Conservation (phyloP, 768 basidiomycete genomes). For the Psilocybe cyanescens region DNA sequence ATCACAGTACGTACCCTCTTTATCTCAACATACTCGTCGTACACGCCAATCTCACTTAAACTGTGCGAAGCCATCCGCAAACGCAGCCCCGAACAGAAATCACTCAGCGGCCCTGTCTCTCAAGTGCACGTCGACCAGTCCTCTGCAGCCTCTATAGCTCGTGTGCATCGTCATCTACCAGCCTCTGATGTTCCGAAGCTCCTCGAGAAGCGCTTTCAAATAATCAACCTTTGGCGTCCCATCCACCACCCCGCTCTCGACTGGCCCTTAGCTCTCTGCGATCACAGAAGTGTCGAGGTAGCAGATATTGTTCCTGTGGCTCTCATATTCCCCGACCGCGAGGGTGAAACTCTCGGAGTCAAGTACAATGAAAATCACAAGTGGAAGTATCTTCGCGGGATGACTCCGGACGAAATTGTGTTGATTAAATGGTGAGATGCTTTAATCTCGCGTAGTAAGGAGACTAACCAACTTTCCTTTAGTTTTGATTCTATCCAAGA, state of each 20-base stretch:
- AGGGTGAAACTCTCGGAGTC: slow-evolving; percentile 55
- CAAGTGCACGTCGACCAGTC: slow-evolving; percentile 60
- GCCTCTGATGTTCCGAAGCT: slow-evolving; percentile 45
- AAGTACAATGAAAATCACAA: slow-evolving; percentile 47
- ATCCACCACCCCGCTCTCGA: slow-evolving; percentile 51
- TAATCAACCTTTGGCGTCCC: slow-evolving; percentile 67
- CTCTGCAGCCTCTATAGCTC: slow-evolving; percentile 40
- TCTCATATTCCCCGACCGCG: slow-evolving; percentile 49
- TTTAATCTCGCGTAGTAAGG: not conserved
- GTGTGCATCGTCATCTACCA: slow-evolving; percentile 57
- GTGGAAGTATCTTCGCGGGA: slow-evolving; percentile 54
- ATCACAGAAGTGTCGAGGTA: slow-evolving; percentile 49
- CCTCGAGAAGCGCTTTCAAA: slow-evolving; percentile 53
- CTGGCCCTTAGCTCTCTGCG: slow-evolving; percentile 56
- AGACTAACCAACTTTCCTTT: not conserved
- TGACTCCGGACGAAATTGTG: slow-evolving; percentile 52
- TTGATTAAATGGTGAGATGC: slow-evolving; percentile 52
- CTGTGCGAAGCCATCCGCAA: slow-evolving; percentile 48
- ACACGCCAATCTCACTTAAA: not conserved
- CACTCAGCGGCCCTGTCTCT: slow-evolving; percentile 35
- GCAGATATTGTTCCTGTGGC: slow-evolving; percentile 48
- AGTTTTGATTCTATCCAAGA: slow-evolving; percentile 37
- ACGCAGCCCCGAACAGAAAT: slow-evolving; percentile 36
- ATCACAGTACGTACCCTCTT: slow-evolving; percentile 54
- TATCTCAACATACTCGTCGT: not conserved